phyloP scores from a whole-genome alignment of 148 eudicot genomes.

The Silene conica region DNA sequence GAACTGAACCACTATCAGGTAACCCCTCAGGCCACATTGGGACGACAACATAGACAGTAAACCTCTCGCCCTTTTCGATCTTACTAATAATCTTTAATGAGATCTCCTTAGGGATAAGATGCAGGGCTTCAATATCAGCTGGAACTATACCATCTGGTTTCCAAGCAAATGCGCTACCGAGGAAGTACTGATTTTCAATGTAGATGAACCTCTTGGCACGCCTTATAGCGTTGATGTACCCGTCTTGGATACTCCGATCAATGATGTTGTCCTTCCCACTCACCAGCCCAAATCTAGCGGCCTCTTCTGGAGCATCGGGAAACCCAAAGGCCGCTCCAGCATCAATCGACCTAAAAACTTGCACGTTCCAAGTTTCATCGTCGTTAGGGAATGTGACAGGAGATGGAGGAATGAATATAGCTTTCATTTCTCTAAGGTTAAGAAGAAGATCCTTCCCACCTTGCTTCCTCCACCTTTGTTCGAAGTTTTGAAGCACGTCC shows the following conservation, averaged over 20 bases:
- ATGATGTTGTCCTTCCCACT: not conserved
- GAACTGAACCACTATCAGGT: not conserved
- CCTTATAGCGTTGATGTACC: not conserved
- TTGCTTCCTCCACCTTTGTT: not conserved
- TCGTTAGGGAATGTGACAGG: not conserved
- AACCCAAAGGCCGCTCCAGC: not conserved
- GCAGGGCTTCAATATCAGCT: not conserved
- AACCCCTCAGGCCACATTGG: not conserved
- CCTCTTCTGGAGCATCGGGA: not conserved
- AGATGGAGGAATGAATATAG: not conserved
- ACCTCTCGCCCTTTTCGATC: not conserved
- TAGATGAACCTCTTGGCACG: not conserved
- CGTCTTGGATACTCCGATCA: not conserved
- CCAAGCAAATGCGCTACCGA: not conserved
- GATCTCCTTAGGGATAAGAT: not conserved
- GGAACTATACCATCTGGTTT: not conserved
- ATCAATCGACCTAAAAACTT: not conserved
- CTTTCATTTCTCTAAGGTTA: not conserved
- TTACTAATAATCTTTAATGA: not conserved
- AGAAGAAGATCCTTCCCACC: not conserved
- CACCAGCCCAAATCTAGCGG: not conserved
- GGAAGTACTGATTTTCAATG: not conserved
- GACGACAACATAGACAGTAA: not conserved
- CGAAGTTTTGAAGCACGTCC: not conserved
- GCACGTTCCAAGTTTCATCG: not conserved